phyloP scores from a whole-genome alignment of 495 filamentous ascomycete species.

The Cercophora newfieldiana region DNA sequence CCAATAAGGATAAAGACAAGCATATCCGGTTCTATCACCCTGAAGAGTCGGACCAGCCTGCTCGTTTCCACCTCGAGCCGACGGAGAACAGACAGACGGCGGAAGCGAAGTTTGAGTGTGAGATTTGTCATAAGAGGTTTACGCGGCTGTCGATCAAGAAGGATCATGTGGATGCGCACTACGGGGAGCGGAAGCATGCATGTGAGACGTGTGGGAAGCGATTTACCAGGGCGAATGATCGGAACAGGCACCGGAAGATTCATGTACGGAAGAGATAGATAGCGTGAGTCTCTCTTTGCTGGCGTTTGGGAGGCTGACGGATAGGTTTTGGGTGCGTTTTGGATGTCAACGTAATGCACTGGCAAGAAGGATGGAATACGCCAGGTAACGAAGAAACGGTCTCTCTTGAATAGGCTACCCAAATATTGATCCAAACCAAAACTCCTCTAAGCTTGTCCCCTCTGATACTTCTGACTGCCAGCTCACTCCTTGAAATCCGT shows the following conservation, averaged over 20 bases:
- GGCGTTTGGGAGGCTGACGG: neutral
- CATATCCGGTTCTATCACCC: conserved; percentile 35
- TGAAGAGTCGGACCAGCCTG: conserved; percentile 16
- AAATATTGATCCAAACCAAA: neutral
- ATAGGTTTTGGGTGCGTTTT: neutral
- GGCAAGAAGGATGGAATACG: neutral
- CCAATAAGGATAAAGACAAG: conserved; percentile 41
- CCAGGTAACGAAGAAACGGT: neutral
- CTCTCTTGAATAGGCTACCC: neutral
- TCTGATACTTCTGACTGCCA: too few relatives aligned
- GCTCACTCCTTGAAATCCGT: conserved; percentile 11
- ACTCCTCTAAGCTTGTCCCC: too few relatives aligned
- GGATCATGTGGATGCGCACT: conserved; percentile 50
- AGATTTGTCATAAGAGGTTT: conserved; percentile 48
- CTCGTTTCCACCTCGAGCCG: conserved; percentile 2
- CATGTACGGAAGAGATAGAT: conserved; percentile 13
- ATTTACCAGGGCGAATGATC: conserved; percentile 48
- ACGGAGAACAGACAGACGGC: conserved; percentile 9
- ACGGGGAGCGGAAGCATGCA: conserved; percentile 47
- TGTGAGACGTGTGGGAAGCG: conserved; percentile 38
- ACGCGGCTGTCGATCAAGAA: conserved; percentile 49
- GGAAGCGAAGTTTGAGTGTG: conserved; percentile 45
- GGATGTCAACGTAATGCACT: neutral
- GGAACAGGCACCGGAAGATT: conserved; percentile 46
- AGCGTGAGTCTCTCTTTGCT: neutral